These are phyloP conservation scores for Rhododendron molle DNA, from an alignment of 148 eudicot species.

Conservation along the genomic window DNA sequence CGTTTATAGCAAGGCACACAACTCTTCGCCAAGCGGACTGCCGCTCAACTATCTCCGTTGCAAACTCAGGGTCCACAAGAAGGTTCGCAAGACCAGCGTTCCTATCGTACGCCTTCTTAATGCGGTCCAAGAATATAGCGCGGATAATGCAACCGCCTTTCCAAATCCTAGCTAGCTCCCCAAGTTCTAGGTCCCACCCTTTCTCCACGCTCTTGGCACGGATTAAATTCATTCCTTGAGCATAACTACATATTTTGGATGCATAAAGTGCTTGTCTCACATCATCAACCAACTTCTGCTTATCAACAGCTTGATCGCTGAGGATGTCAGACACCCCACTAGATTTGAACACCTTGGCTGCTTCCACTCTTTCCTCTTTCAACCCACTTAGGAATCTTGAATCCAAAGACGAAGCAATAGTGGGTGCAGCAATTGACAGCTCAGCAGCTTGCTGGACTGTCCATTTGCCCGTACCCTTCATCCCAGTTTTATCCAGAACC, in stretches of 20 bases:
- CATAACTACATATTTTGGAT: constrained; percentile 82
- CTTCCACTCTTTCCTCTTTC: constrained; percentile 78
- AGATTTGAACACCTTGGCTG: constrained; percentile 66
- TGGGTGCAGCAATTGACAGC: constrained; percentile 77
- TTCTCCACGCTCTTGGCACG: constrained; percentile 77
- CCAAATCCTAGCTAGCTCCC: constrained; percentile 93
- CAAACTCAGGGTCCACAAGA: constrained; percentile 79
- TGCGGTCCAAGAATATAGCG: constrained; percentile 87
- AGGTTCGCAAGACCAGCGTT: constrained; percentile 70
- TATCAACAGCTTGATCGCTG: constrained; percentile 62
- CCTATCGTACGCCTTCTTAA: constrained; percentile 85
- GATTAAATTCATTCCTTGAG: constrained; percentile 89
- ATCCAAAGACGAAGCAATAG: constrained; percentile 82
- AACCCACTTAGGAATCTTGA: constrained; percentile 84
- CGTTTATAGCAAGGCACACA: constrained; percentile 66
- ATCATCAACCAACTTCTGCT: constrained; percentile 66
- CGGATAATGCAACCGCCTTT: constrained; percentile 93
- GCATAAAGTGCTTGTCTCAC: constrained; percentile 82
- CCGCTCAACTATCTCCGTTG: constrained; percentile 71
- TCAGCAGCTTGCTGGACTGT: constrained; percentile 97
- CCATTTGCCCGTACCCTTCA: constrained; percentile 97
- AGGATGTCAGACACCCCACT: constrained; percentile 50
- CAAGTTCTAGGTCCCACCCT: constrained; percentile 78
- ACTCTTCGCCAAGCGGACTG: constrained; percentile 86
- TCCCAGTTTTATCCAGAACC: constrained; percentile 88